Evolutionary conservation across 495 filamentous ascomycete species (phyloP).

Genomic region (Neurospora sp.): DNA sequence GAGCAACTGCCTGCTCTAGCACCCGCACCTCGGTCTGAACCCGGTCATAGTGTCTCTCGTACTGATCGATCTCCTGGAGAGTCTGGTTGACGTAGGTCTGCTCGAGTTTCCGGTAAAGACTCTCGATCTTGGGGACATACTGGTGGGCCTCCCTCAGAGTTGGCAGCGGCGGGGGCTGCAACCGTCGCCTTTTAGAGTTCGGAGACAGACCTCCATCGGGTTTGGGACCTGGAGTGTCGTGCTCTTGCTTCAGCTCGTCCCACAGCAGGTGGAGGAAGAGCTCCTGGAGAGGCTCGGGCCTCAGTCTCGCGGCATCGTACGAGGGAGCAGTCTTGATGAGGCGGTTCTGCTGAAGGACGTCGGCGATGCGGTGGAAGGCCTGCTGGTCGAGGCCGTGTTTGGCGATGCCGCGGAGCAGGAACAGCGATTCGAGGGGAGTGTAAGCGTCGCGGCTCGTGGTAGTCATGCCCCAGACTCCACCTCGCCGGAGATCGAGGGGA

Average conservation of each 20-base stretch:
- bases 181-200: conserved; percentile 63
- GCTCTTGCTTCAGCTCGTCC: conserved; percentile 51
- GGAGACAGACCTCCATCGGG: conserved; percentile 32
- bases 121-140: conserved; percentile 55
- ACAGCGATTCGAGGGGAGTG: conserved; percentile 77
- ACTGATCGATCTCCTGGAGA: conserved; percentile 57
- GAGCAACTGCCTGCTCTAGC: conserved; percentile 37
- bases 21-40: conserved; percentile 57
- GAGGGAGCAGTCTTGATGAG: conserved; percentile 55
- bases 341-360: conserved; percentile 57
- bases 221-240: conserved; percentile 9
- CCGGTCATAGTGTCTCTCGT: conserved; percentile 57
- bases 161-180: conserved; percentile 51
- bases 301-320: conserved; percentile 64
- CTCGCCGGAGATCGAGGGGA: conserved; percentile 48
- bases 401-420: conserved; percentile 79
- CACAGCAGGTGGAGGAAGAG: conserved; percentile 66
- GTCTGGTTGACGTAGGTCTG: conserved; percentile 58
- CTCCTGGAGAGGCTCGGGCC: conserved; percentile 65
- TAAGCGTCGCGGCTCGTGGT: conserved; percentile 45
- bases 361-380: conserved; percentile 64
- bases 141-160: conserved; percentile 54
- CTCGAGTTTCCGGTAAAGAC: conserved; percentile 62
- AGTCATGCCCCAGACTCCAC: conserved; percentile 46
- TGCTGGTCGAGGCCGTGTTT: conserved; percentile 51